Percentiles rank a stretch among this genome's conserved stretches.
Evolutionary conservation across 768 basidiomycete genomes (phyloP).

Genomic region (Gautieria morchelliformis): DNA sequence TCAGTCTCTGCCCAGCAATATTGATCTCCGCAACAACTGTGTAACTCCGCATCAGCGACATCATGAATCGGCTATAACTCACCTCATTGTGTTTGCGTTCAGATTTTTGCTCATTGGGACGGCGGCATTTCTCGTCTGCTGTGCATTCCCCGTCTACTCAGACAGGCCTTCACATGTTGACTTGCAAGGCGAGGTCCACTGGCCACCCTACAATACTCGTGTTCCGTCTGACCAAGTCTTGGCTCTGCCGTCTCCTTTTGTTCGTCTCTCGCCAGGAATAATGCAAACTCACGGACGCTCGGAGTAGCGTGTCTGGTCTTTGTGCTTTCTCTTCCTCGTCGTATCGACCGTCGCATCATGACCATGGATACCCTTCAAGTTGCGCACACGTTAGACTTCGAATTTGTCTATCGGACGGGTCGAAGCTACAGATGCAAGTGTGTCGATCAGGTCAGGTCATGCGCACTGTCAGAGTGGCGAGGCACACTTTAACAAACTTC

Average conservation of each 20-base stretch:
- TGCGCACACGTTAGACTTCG: neutral
- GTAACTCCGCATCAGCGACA: neutral
- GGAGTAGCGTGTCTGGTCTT: neutral
- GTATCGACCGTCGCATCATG: neutral
- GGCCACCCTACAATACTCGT: no score
- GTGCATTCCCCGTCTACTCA: neutral
- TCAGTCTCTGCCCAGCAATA: neutral
- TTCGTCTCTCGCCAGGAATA: neutral
- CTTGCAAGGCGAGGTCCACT: no score
- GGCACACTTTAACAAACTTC: neutral
- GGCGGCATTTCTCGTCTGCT: neutral
- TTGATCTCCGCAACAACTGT: neutral
- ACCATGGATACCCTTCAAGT: neutral
- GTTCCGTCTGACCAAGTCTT: no score
- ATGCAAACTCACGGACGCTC: neutral
- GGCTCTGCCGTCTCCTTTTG: no score
- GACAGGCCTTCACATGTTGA: no score
- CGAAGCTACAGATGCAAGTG: neutral
- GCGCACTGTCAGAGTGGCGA: neutral
- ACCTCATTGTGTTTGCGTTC: neutral
- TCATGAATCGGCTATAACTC: neutral
- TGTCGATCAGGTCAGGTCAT: neutral
- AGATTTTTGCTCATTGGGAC: neutral
- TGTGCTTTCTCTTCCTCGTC: conserved; percentile 1
- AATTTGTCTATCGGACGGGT: neutral